phyloP scores from a whole-genome alignment of 2,329 filamentous ascomycete genomes.

The Trichoderma brevicompactum region DNA sequence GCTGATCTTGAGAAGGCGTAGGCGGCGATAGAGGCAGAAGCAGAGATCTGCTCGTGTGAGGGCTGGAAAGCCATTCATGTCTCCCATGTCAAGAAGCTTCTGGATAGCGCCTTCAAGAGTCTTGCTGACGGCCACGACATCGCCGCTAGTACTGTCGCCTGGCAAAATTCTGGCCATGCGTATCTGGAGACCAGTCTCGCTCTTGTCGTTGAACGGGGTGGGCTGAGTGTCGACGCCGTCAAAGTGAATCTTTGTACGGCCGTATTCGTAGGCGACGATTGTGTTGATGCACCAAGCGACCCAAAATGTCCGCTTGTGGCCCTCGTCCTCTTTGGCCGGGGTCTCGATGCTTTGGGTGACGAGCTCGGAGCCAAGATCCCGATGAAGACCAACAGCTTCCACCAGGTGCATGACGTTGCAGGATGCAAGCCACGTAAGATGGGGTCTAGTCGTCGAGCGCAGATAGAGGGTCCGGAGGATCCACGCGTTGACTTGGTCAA shows the following conservation, averaged over 20 bases:
- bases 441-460: conserved; percentile 31
- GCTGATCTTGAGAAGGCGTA: conserved; percentile 19
- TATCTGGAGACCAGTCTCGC: conserved; percentile 3
- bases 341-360: background rate
- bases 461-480: conserved; percentile 31
- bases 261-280: conserved; percentile 31
- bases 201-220: conserved; percentile 1
- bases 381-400: conserved; percentile 31
- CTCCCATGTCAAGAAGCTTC: conserved; percentile 11
- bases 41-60: conserved; percentile 29
- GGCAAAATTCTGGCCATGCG: conserved; percentile 16
- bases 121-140: conserved; percentile 20
- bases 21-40: conserved; percentile 28
- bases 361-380: conserved; percentile 16
- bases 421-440: conserved; percentile 30
- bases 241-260: conserved; percentile 22
- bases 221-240: background rate
- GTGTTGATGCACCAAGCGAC: conserved; percentile 30
- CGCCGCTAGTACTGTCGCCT: background rate
- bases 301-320: conserved; percentile 29
- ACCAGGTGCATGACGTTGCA: conserved; percentile 31
- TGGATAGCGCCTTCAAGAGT: conserved; percentile 15
- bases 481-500: conserved; percentile 32
- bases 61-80: conserved; percentile 15
- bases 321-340: conserved; percentile 23